phyloP scores from a whole-genome alignment of 148 eudicot species.

The Euryodendron excelsum region DNA sequence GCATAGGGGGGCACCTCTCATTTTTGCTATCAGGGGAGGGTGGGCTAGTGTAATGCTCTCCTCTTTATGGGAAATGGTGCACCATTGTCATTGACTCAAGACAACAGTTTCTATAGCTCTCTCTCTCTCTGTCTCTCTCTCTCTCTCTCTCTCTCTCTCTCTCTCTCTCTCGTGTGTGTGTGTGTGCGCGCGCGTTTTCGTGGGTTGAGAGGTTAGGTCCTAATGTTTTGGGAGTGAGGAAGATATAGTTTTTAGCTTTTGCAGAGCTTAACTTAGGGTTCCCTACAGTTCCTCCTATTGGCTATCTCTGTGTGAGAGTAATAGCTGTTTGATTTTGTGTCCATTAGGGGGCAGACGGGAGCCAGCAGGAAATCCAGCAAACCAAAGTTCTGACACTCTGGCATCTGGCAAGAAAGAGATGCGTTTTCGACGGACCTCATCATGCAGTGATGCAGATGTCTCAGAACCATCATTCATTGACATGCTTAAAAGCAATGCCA shows the following conservation, averaged over 20 bases:
- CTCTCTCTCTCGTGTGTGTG: not conserved
- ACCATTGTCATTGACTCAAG: not conserved
- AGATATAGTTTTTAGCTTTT: not conserved
- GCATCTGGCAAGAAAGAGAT: slow-evolving; percentile 50
- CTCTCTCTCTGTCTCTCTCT: too few species aligned
- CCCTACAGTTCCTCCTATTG: not conserved
- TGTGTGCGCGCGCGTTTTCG: not conserved
- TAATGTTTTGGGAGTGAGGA: not conserved
- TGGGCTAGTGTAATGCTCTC: not conserved
- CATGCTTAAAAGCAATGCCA: slow-evolving; percentile 79
- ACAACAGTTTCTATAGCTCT: too few species aligned
- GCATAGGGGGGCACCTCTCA: not conserved
- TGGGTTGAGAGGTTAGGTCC: not conserved
- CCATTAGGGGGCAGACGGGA: slow-evolving; percentile 52
- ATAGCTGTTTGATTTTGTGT: slow-evolving; percentile 1
- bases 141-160: not conserved
- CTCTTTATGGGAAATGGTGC: not conserved
- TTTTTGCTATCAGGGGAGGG: not conserved
- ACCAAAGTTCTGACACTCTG: slow-evolving; percentile 32
- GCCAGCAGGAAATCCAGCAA: slow-evolving; percentile 29
- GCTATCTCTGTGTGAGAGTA: not conserved
- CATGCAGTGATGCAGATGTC: slow-evolving; percentile 75
- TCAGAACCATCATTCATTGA: slow-evolving; percentile 81
- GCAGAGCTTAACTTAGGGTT: not conserved
- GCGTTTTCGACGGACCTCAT: slow-evolving; percentile 70